Evolutionary conservation across 768 basidiomycete genomes (phyloP).

Genomic region (Dacryopinax spathularia): DNA sequence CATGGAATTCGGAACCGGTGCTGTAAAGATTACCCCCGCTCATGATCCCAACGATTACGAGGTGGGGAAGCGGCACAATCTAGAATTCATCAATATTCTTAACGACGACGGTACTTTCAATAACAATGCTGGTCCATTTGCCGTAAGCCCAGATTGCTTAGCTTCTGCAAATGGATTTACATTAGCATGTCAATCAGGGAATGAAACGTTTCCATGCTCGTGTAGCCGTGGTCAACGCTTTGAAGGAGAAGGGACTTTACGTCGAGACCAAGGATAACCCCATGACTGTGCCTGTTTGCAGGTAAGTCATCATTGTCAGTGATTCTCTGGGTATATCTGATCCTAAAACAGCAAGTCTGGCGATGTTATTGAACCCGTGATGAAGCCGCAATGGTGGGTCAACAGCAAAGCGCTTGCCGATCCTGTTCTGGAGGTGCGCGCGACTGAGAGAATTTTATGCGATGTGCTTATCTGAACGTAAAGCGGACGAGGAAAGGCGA

Average conservation of each 20-base stretch:
- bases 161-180: constrained; percentile 2
- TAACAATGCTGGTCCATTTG: constrained; percentile 70
- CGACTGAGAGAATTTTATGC: no score
- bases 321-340: constrained; percentile 4
- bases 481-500: constrained; percentile 85
- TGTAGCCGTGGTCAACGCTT: constrained; percentile 60
- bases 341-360: constrained; percentile 63
- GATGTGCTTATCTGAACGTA: background rate
- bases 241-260: constrained; percentile 74
- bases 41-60: constrained; percentile 97
- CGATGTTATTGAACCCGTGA: constrained; percentile 83
- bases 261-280: constrained; percentile 90
- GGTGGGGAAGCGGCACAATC: constrained; percentile 70
- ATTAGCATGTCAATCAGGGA: constrained; percentile 35
- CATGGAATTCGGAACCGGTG: constrained; percentile 93
- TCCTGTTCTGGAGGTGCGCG: constrained; percentile 63
- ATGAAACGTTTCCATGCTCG: constrained; percentile 96
- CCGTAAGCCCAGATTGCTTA: no score
- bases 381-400: constrained; percentile 99
- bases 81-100: constrained; percentile 86
- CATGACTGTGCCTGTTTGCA: constrained; percentile 93
- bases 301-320: constrained; percentile 30
- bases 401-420: constrained; percentile 82
- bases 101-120: constrained; percentile 97
- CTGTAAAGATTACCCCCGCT: constrained; percentile 97